Evolutionary conservation across 306 rosid genomes (phyloP).

Genomic region (Arachis stenosperma): DNA sequence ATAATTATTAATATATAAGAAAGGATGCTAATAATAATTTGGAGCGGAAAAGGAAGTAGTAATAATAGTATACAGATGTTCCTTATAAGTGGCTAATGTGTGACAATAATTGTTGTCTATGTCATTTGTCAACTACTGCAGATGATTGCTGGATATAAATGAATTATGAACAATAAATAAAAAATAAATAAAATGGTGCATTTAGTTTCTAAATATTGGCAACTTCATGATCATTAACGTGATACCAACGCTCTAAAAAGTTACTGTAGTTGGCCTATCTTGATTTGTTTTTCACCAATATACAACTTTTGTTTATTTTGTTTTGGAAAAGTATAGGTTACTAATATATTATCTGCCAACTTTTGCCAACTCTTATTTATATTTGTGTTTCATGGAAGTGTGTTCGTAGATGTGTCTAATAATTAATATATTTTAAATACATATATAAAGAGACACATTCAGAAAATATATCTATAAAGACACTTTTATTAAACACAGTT

Average conservation of each 20-base stretch:
- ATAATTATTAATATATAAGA: neutral
- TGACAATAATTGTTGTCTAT: conserved; percentile 2
- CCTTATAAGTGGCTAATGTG: neutral
- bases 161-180: neutral
- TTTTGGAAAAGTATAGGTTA: no score
- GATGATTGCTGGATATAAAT: neutral
- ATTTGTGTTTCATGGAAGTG: no score
- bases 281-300: neutral
- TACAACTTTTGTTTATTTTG: neutral
- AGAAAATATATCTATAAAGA: no score
- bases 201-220: no score
- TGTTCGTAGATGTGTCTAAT: no score
- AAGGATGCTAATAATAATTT: neutral
- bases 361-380: no score
- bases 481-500: no score
- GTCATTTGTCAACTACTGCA: neutral
- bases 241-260: neutral
- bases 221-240: no score
- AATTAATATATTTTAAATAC: no score
- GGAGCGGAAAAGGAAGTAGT: neutral
- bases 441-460: no score
- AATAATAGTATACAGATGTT: neutral
- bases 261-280: neutral
- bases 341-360: no score
- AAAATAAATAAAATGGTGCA: no score